Evolutionary conservation across 2,329 filamentous ascomycete species (phyloP), one percentile per base, ranked within the genome.

Genomic region (Neonectria sp.): DNA sequence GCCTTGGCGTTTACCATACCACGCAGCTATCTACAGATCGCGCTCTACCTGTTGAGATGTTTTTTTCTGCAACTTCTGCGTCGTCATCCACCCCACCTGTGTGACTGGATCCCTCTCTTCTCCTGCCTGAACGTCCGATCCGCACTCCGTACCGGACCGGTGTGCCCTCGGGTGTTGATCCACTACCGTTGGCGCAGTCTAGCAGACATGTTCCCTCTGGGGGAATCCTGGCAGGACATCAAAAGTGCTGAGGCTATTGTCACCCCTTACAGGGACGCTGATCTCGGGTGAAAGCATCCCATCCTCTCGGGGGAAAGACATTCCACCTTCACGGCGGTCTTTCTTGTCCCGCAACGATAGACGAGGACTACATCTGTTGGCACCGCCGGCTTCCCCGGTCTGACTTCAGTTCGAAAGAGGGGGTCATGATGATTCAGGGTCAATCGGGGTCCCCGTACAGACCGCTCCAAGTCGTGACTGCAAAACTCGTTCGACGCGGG

Each of bases 11-110:
- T 35, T 9, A n/a, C 13, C 3, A 35, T 33, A 24, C 21, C 51
- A 35, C 12, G 21, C 31, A 35, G 1, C n/a, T 13, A 11, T 13
- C 51, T 37, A 21, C 29, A 37, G 6, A n/a, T 25, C 31, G 29
- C 25, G 21, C 33, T 53, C 29, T 53, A 53, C 33, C 15, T 33
- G 49, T 33, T 24, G 17, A 53, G 51, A 35, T 7, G n/a, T 17
- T 15, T 35, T 53, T 53, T n/a, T 3, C 27, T 53, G n/a, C 31
- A 35, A 13, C 51, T 13, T 21, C 51, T 33, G 51, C 51, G n/a
- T 53, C 51, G 21, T 53, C 51, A 53, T 53, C 51, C 33, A 53
- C 51, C 8, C 51, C 51, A 53, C 31, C 40, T 45, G 4, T 24
- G 12, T 15, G 12, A 7, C 51, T 33, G 11, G 31, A 53, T 37